These are phyloP conservation scores for Starmerella potacharoeniae DNA, from an alignment of 805 yeast species.

Conservation along the genomic window DNA sequence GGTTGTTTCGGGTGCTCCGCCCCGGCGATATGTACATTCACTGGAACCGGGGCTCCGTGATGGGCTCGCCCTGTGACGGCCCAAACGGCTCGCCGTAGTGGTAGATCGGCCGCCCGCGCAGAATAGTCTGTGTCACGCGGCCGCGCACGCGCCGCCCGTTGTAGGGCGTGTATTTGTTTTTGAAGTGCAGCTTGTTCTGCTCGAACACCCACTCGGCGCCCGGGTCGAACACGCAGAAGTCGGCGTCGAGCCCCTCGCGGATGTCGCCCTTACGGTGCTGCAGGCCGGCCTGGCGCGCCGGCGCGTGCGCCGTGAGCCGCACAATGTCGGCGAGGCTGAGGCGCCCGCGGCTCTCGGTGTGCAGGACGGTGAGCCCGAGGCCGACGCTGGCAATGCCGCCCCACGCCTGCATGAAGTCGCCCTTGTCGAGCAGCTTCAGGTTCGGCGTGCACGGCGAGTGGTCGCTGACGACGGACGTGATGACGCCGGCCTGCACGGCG, in stretches of 20 bases:
- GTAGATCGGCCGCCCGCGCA: slow-evolving; percentile 62
- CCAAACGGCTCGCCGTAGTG: slow-evolving; percentile 14
- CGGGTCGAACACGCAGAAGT: slow-evolving; percentile 72
- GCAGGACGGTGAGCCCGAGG: slow-evolving; percentile 68
- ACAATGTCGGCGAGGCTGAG: slow-evolving; percentile 51
- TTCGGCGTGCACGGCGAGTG: slow-evolving; percentile 96
- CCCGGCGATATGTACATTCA: neutral
- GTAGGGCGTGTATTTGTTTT: slow-evolving; percentile 82
- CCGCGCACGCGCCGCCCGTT: slow-evolving; percentile 60
- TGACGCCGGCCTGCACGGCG: slow-evolving; percentile 52
- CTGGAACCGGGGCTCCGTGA: neutral
- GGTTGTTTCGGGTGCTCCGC: neutral
- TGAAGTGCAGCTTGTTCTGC: slow-evolving; percentile 40
- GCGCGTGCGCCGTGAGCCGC: slow-evolving; percentile 68
- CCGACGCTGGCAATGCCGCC: slow-evolving; percentile 95
- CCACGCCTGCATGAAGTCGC: slow-evolving; percentile 91
- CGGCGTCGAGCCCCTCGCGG: slow-evolving; percentile 73
- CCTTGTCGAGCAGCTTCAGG: slow-evolving; percentile 65
- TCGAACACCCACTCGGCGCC: slow-evolving; percentile 37
- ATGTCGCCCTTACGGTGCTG: slow-evolving; percentile 62
- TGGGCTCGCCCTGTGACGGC: neutral
- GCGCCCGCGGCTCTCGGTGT: slow-evolving; percentile 48
- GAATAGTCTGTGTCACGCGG: slow-evolving; percentile 62
- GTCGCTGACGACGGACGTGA: slow-evolving; percentile 82
- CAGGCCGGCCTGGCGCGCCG: slow-evolving; percentile 78